phyloP scores from a whole-genome alignment of 1,139 yeast species.

The Candida sanyaensis region DNA sequence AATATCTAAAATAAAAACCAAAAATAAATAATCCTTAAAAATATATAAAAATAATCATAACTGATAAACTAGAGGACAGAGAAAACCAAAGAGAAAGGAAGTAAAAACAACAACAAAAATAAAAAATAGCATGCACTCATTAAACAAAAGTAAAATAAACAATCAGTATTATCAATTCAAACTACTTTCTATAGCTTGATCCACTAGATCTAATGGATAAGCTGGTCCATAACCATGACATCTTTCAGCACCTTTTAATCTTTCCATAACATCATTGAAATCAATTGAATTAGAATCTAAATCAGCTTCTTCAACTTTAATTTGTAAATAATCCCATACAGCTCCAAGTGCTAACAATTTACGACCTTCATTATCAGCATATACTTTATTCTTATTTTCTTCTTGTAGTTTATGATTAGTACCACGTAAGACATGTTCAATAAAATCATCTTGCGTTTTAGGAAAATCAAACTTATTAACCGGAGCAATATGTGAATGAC shows the following conservation, averaged over 20 bases:
- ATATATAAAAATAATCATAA: neutral
- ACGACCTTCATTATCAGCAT: slow-evolving; percentile 34
- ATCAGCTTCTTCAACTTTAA: slow-evolving; percentile 43
- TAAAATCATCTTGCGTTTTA: slow-evolving; percentile 35
- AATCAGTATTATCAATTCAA: neutral
- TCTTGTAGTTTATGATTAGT: slow-evolving; percentile 21
- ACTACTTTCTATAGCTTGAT: slow-evolving; percentile 20
- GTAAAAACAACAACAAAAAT: too few species aligned
- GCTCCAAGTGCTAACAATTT: slow-evolving; percentile 73
- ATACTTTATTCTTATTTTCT: slow-evolving; percentile 30
- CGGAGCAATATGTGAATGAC: neutral
- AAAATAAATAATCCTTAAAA: neutral
- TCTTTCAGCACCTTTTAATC: slow-evolving; percentile 63
- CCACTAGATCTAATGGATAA: slow-evolving; percentile 53
- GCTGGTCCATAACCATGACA: slow-evolving; percentile 91
- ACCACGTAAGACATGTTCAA: slow-evolving; percentile 28
- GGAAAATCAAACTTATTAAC: slow-evolving; percentile 36
- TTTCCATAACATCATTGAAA: slow-evolving; percentile 56
- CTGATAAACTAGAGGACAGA: neutral
- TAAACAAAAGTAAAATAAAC: neutral
- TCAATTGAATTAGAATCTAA: slow-evolving; percentile 55
- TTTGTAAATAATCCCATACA: slow-evolving; percentile 74
- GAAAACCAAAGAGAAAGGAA: neutral
- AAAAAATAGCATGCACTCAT: neutral
- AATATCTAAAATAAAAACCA: neutral